A percentile compares a stretch with the other conserved stretches of the same genome.
These are phyloP conservation scores for Trichoderma reesei DNA, from an alignment of 495 filamentous ascomycete species.

Conservation along the genomic window DNA sequence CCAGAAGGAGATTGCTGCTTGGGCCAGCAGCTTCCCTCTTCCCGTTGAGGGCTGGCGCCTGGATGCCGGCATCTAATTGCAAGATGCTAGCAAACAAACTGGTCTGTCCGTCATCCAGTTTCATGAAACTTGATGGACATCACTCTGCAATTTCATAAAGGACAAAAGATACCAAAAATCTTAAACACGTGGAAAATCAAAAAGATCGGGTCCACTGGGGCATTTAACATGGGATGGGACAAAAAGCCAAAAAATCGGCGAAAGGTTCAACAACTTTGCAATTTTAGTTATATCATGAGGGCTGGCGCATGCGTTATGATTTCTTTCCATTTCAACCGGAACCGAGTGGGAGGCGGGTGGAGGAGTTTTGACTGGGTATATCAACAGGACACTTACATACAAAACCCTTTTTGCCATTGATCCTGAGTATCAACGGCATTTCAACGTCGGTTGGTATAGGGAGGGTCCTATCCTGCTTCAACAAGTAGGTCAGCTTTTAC, in stretches of 20 bases:
- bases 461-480: neutral
- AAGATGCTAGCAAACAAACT: neutral
- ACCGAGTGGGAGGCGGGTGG: neutral
- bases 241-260: slow-evolving; percentile 11
- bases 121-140: neutral
- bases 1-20: slow-evolving; percentile 78
- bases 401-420: neutral
- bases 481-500: neutral
- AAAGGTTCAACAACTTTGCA: slow-evolving; percentile 9
- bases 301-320: neutral
- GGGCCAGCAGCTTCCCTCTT: slow-evolving; percentile 88
- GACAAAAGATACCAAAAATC: slow-evolving; percentile 11
- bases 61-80: slow-evolving; percentile 37
- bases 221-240: slow-evolving; percentile 14
- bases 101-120: neutral
- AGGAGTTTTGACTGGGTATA: neutral
- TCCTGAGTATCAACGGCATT: neutral
- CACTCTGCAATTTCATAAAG: neutral
- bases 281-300: neutral
- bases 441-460: neutral
- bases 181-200: slow-evolving; percentile 11
- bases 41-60: slow-evolving; percentile 62
- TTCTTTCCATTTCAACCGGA: slow-evolving; percentile 5
- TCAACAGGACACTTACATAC: neutral
- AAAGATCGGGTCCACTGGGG: neutral